Evolutionary conservation across 306 rosid genomes (phyloP), one percentile per base, ranked within the genome.

Genomic region (Sesbania bispinosa): DNA sequence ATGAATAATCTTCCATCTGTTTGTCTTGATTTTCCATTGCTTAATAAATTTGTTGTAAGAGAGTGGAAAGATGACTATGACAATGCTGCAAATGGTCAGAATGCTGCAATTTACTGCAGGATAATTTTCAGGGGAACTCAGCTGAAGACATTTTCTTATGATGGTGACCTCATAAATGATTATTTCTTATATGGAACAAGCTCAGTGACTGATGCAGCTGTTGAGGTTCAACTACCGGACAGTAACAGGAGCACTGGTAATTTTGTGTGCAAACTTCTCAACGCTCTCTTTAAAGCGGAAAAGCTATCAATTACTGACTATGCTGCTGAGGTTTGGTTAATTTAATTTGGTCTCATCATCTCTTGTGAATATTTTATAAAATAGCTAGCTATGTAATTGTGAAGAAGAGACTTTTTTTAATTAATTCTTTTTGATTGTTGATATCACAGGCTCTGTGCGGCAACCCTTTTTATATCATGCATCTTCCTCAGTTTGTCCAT

Each of bases 91-190:
- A 1, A 2, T 10, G 32, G 0, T 58, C 10, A 29, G 1, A 33
- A 33, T 47, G n/a, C 0, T 24, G 5, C 15, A 10, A 1, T 11
- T 2, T 1, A 3, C 16, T 47, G 73, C 48, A 13, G 1, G 33
- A 64, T 75, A 39, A 4, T 15, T 8, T 54, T 66, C 14, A 2
- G 4, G 14, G 68, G 4, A 45, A 2, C 2, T 11, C 54, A 55
- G 5, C 18, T 66, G 23, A 54, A 23, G 6, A 20, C 20, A 42
- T 75, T 66, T 50, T 45, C 60, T 3, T 66, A 75, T 21, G 60
- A 67, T 1, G 80, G 74, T 2, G 74, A 65, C 3, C 5, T 65
- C 19, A 1, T 55, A 6, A 75, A 75, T 45, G 61, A 66, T 33
- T 75, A 65, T 15, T 42, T 4, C 16, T 55, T 75, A 2, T 10